A percentile compares a stretch with the other conserved stretches of the same genome.
Evolutionary conservation across 2,329 filamentous ascomycete species (phyloP).

Genomic region (Emericellopsis cladophorae): DNA sequence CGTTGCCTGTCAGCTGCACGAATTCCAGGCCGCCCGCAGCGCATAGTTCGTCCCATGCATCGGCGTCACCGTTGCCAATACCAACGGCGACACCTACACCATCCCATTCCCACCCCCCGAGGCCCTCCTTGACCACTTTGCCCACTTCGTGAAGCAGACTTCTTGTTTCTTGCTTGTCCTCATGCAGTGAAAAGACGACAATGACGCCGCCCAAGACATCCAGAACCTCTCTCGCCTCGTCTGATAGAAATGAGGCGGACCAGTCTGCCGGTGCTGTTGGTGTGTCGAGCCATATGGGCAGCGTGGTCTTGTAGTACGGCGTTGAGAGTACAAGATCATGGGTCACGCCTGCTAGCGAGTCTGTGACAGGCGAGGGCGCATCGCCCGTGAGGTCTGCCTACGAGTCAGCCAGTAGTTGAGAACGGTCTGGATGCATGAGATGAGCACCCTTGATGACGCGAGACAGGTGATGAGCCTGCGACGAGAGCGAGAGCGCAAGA

Average conservation of each 20-base stretch:
- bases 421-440: background rate
- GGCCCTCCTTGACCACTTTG: constrained; percentile 39
- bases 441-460: constrained; percentile 39
- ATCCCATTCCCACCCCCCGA: constrained; percentile 52
- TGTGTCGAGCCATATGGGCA: constrained; percentile 58
- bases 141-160: constrained; percentile 30
- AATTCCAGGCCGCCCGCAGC: constrained; percentile 48
- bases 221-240: constrained; percentile 51
- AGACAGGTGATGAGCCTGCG: constrained; percentile 30
- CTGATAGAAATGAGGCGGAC: constrained; percentile 43
- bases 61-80: constrained; percentile 33
- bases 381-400: constrained; percentile 38
- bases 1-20: constrained; percentile 34
- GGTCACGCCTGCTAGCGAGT: constrained; percentile 43
- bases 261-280: constrained; percentile 38
- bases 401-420: background rate
- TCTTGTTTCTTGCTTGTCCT: constrained; percentile 5
- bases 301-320: constrained; percentile 44
- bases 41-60: constrained; percentile 50
- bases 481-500: constrained; percentile 40
- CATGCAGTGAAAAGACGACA: constrained; percentile 19
- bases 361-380: constrained; percentile 20
- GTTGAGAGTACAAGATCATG: constrained; percentile 44
- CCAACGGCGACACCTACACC: constrained; percentile 49
- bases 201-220: constrained; percentile 47